Evolutionary conservation across 495 filamentous ascomycete species (phyloP).

Genomic region (Echria macrotheca): DNA sequence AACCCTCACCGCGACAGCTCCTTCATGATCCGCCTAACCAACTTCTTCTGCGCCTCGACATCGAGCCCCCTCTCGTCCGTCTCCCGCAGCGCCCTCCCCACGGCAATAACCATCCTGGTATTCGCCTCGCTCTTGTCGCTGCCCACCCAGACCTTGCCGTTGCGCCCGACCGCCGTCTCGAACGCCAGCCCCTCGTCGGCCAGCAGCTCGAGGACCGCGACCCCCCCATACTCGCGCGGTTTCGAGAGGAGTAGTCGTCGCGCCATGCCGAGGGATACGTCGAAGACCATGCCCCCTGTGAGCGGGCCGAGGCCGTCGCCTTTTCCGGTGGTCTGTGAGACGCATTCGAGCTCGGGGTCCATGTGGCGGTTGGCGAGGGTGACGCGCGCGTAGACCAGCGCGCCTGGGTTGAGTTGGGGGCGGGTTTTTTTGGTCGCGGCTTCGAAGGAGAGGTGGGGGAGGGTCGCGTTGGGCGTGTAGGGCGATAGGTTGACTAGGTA

Average conservation of each 20-base stretch:
- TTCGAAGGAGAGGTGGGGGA: slow-evolving; percentile 88
- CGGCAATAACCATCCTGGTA: slow-evolving; percentile 58
- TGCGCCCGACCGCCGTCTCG: slow-evolving; percentile 91
- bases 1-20: slow-evolving; percentile 33
- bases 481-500: slow-evolving; percentile 59
- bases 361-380: slow-evolving; percentile 69
- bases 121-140: too few relatives aligned
- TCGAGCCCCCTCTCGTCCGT: slow-evolving; percentile 65
- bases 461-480: slow-evolving; percentile 65
- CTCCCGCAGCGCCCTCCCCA: slow-evolving; percentile 74
- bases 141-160: slow-evolving; percentile 89
- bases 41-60: slow-evolving; percentile 70
- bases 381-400: slow-evolving; percentile 81
- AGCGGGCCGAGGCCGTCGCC: slow-evolving; percentile 83
- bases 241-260: slow-evolving; percentile 65
- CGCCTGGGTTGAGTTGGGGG: slow-evolving; percentile 65
- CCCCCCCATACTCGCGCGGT: slow-evolving; percentile 57
- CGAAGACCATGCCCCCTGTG: slow-evolving; percentile 80
- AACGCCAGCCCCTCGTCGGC: slow-evolving; percentile 72
- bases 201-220: slow-evolving; percentile 79
- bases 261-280: slow-evolving; percentile 73
- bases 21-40: slow-evolving; percentile 60
- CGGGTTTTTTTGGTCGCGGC: slow-evolving; percentile 86
- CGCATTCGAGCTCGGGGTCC: slow-evolving; percentile 86
- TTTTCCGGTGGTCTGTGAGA: slow-evolving; percentile 79